Percentiles rank a stretch among this genome's conserved stretches.
phyloP scores from a whole-genome alignment of 2,329 filamentous ascomycete species.

The Neoscytalidium dimidiatum region DNA sequence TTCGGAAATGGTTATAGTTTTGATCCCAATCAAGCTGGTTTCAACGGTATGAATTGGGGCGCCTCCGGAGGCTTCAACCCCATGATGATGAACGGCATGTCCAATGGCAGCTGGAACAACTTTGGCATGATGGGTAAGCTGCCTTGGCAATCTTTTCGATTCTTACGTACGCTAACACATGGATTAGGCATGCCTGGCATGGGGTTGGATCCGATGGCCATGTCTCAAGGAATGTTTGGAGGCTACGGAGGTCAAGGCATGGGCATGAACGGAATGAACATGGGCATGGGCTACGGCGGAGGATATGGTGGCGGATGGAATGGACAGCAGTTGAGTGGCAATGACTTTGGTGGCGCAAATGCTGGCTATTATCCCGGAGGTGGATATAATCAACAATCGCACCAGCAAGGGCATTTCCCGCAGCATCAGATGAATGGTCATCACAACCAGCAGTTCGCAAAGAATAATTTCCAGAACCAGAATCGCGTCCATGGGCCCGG shows the following conservation, averaged over 20 bases:
- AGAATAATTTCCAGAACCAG: constrained; percentile 65
- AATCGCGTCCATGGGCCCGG: constrained; percentile 80
- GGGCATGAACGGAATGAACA: constrained; percentile 79
- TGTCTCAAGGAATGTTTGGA: constrained; percentile 79
- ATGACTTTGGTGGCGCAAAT: constrained; percentile 71
- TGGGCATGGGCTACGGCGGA: constrained; percentile 68
- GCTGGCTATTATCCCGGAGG: constrained; percentile 52
- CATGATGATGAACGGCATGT: constrained; percentile 58
- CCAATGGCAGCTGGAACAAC: constrained; percentile 69
- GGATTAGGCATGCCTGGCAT: constrained; percentile 70
- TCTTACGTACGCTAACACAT: constrained; percentile 33
- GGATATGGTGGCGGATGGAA: constrained; percentile 65
- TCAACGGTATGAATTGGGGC: constrained; percentile 63
- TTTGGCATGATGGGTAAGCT: constrained; percentile 90
- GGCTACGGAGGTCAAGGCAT: constrained; percentile 72
- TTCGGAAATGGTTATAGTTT: constrained; percentile 47
- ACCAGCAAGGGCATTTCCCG: constrained; percentile 44
- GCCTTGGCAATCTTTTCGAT: background rate
- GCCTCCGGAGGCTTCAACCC: constrained; percentile 66
- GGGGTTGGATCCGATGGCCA: constrained; percentile 79
- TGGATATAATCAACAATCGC: constrained; percentile 55
- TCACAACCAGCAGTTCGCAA: constrained; percentile 56
- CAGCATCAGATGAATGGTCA: constrained; percentile 48
- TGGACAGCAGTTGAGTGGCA: constrained; percentile 64
- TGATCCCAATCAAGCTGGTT: constrained; percentile 46